Conservation (phyloP, 768 basidiomycete species). For the Collybiopsis luxurians region DNA sequence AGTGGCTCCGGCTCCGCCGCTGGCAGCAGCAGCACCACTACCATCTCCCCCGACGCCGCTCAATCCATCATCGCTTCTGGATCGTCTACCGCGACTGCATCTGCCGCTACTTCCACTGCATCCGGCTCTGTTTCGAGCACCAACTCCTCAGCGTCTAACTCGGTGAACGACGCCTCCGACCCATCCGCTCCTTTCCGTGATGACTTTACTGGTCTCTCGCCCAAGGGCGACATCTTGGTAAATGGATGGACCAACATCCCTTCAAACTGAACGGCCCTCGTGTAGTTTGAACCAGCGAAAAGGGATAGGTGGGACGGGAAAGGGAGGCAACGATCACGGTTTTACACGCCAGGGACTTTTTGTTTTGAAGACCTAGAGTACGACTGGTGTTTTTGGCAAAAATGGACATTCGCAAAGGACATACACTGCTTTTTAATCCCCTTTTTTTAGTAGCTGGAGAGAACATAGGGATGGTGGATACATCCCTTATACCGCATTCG, state of each 20-base stretch:
- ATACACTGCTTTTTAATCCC: slow-evolving; percentile 9
- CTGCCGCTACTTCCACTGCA: slow-evolving; percentile 15
- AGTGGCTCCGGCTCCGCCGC: slow-evolving; percentile 16
- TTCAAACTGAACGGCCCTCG: slow-evolving; percentile 3
- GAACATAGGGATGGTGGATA: slow-evolving; percentile 18
- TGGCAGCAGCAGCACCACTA: slow-evolving; percentile 21
- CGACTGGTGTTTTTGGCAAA: neutral
- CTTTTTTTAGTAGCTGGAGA: slow-evolving; percentile 1
- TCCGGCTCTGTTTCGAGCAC: slow-evolving; percentile 20
- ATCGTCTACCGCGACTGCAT: slow-evolving; percentile 13
- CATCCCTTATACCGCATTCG: slow-evolving; percentile 18
- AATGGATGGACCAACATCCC: slow-evolving; percentile 38
- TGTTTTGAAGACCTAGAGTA: neutral
- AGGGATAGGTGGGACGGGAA: neutral
- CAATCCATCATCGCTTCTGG: slow-evolving; percentile 31
- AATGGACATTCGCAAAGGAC: slow-evolving; percentile 12
- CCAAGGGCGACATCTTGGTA: slow-evolving; percentile 42
- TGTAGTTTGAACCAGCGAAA: neutral
- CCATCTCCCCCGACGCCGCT: slow-evolving; percentile 32
- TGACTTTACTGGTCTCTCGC: slow-evolving; percentile 36
- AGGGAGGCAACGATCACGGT: neutral
- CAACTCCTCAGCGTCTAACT: slow-evolving; percentile 16
- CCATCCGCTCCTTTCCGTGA: slow-evolving; percentile 33
- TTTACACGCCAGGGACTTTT: neutral
- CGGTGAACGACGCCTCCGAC: slow-evolving; percentile 15